A percentile compares a stretch with the other conserved stretches of the same genome.
Conservation (phyloP, 2,329 filamentous ascomycete species). For the Ramularia endophylla region DNA sequence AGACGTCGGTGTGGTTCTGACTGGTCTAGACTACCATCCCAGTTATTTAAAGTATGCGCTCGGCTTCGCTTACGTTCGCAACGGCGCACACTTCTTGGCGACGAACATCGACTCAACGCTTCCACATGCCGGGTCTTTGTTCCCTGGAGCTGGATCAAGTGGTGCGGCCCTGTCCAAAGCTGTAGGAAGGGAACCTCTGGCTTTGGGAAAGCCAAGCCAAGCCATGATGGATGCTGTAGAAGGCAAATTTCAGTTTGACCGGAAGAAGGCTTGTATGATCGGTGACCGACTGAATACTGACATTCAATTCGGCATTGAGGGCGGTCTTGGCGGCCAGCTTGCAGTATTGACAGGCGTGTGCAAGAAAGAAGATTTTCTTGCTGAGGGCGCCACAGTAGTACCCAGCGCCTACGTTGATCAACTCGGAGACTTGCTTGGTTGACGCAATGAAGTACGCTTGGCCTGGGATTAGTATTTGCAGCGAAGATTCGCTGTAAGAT, state of each 20-base stretch:
- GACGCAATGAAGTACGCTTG: too few relatives aligned
- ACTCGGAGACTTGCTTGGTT: slow-evolving; percentile 63
- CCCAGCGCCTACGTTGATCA: slow-evolving; percentile 81
- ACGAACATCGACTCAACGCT: slow-evolving; percentile 92
- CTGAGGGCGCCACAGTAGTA: slow-evolving; percentile 59
- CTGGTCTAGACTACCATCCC: slow-evolving; percentile 87
- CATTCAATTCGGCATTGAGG: slow-evolving; percentile 90
- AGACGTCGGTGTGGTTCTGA: slow-evolving; percentile 82
- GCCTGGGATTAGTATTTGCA: too few relatives aligned
- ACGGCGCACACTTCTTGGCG: slow-evolving; percentile 79
- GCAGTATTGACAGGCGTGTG: slow-evolving; percentile 86
- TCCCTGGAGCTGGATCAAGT: slow-evolving; percentile 84
- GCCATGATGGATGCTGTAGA: slow-evolving; percentile 99
- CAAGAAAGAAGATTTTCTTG: slow-evolving; percentile 77
- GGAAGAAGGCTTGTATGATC: slow-evolving; percentile 85
- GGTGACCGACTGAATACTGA: slow-evolving; percentile 92
- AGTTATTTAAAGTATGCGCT: slow-evolving; percentile 89
- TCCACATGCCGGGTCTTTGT: slow-evolving; percentile 73
- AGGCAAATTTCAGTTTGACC: slow-evolving; percentile 86
- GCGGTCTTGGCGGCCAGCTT: slow-evolving; percentile 82
- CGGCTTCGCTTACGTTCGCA: slow-evolving; percentile 77
- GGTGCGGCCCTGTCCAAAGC: slow-evolving; percentile 67
- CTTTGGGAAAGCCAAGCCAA: slow-evolving; percentile 90
- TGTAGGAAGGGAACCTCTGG: slow-evolving; percentile 60
- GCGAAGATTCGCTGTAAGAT: too few relatives aligned